Conservation (phyloP, 2,329 filamentous ascomycete genomes). For the Waltergamsia citrina region DNA sequence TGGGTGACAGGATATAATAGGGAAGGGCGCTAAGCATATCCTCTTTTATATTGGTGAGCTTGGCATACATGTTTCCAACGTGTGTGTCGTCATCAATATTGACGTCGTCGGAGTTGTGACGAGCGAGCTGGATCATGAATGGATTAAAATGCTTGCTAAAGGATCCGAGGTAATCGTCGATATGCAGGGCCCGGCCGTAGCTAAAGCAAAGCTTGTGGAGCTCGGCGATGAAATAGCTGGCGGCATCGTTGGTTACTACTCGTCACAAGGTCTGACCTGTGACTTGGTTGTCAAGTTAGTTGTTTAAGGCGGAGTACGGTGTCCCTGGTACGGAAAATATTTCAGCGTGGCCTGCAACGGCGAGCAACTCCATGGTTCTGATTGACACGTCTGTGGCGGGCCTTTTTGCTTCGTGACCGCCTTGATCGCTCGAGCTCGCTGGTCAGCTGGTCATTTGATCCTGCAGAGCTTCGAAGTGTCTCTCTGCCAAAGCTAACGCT, state of each 20-base stretch:
- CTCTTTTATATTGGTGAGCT: conserved; percentile 48
- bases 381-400: conserved; percentile 54
- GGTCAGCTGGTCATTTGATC: conserved; percentile 39
- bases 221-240: conserved; percentile 31
- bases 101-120: conserved; percentile 30
- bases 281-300: too few relatives aligned
- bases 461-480: conserved; percentile 36
- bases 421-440: conserved; percentile 42
- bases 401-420: conserved; percentile 45
- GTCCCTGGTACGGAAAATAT: conserved; percentile 48
- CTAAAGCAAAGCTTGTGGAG: conserved; percentile 20
- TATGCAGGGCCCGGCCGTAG: conserved; percentile 30
- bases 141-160: conserved; percentile 30
- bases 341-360: conserved; percentile 40
- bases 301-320: conserved; percentile 46
- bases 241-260: conserved; percentile 42
- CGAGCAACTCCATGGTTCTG: conserved; percentile 39
- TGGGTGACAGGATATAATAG: conserved; percentile 43
- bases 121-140: conserved; percentile 27
- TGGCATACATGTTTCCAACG: conserved; percentile 7
- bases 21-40: conserved; percentile 49
- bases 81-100: conserved; percentile 21
- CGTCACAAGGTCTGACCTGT: conserved; percentile 52
- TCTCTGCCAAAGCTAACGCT: conserved; percentile 39
- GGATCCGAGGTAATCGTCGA: conserved; percentile 32